These are phyloP conservation scores for Scedosporium minutisporum DNA, from an alignment of 2,329 filamentous ascomycete genomes.

Conservation along the genomic window DNA sequence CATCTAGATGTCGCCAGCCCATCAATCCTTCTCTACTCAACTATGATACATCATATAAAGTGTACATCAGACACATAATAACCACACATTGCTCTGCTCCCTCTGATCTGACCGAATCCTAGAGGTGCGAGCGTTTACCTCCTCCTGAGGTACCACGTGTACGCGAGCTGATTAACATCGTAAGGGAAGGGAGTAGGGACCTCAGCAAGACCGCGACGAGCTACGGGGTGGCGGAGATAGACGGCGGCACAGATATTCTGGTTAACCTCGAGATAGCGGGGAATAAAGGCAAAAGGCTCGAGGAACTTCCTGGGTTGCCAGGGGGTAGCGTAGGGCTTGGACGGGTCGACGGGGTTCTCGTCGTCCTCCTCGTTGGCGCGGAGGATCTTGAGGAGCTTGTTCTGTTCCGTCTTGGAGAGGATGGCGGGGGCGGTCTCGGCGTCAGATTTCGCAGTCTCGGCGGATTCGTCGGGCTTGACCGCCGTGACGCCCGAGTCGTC, in stretches of 20 bases:
- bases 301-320: conserved; percentile 84
- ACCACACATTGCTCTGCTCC: neutral
- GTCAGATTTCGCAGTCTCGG: neutral
- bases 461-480: conserved; percentile 15
- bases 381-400: conserved; percentile 46
- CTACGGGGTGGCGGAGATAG: conserved; percentile 89
- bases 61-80: neutral
- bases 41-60: conserved; percentile 1
- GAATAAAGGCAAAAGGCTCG: conserved; percentile 88
- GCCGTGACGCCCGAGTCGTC: conserved; percentile 10
- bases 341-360: conserved; percentile 66
- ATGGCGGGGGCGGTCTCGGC: conserved; percentile 11
- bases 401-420: conserved; percentile 39
- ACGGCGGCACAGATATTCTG: conserved; percentile 94
- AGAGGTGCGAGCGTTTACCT: conserved; percentile 37
- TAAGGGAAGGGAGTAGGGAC: conserved; percentile 73
- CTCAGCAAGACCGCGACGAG: conserved; percentile 68
- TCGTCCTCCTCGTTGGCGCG: conserved; percentile 37
- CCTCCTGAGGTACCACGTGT: conserved; percentile 87
- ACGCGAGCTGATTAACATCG: conserved; percentile 67
- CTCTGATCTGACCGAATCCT: neutral
- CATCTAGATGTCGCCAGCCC: neutral
- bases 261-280: conserved; percentile 92
- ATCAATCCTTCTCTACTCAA: neutral
- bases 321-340: conserved; percentile 81